A percentile compares a stretch with the other conserved stretches of the same genome.
phyloP scores from a whole-genome alignment of 768 basidiomycete genomes.

The Termitomyces sp. region DNA sequence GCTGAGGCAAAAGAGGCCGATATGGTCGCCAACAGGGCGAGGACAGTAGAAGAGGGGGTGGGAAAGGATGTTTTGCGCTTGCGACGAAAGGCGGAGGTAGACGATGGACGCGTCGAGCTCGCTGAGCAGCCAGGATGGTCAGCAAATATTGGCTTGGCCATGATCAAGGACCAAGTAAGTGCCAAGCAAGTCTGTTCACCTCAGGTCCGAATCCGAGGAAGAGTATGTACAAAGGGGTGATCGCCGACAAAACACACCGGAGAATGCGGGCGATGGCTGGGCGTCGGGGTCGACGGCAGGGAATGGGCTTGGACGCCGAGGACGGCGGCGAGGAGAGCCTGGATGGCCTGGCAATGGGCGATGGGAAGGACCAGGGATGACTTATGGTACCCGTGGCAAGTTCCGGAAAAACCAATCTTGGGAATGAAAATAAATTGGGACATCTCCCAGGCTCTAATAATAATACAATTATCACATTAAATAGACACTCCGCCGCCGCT shows the following conservation, averaged over 20 bases:
- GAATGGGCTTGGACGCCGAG: constrained; percentile 14
- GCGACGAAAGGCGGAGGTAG: constrained; percentile 5
- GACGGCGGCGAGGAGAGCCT: constrained; percentile 17
- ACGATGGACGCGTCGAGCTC: constrained; percentile 12
- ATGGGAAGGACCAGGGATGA: constrained; percentile 9
- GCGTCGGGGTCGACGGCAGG: constrained; percentile 22
- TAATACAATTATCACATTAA: constrained; percentile 14
- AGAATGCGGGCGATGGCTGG: constrained; percentile 7
- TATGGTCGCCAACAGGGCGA: constrained; percentile 57
- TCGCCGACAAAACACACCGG: not conserved
- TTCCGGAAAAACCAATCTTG: constrained; percentile 17
- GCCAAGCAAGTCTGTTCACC: constrained; percentile 38
- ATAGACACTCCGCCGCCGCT: constrained; percentile 41
- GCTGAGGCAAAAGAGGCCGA: constrained; percentile 44
- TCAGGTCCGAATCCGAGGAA: constrained; percentile 11
- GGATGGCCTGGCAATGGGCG: constrained; percentile 1
- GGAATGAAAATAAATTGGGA: constrained; percentile 7
- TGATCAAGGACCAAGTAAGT: constrained; percentile 29
- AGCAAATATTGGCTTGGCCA: constrained; percentile 53
- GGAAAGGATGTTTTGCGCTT: constrained; percentile 17
- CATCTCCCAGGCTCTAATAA: not conserved
- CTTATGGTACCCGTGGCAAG: constrained; percentile 11
- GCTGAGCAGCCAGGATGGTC: constrained; percentile 22
- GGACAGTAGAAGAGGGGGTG: constrained; percentile 47
- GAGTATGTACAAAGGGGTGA: not conserved